Conservation (phyloP, 2,329 filamentous ascomycete genomes). For the Microdochium bolleyi region DNA sequence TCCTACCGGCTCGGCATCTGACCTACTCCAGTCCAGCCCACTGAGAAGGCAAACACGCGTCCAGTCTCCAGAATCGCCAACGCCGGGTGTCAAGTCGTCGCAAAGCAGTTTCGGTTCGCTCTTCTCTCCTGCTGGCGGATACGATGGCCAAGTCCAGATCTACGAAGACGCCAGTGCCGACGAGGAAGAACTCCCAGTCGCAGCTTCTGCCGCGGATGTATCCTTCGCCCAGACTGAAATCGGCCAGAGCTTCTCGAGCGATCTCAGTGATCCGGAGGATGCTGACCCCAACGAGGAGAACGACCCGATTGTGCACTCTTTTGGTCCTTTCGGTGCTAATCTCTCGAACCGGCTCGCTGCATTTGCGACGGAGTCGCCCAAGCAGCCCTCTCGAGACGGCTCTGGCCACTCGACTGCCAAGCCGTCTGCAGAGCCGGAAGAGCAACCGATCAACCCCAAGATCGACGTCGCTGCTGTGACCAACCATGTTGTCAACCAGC, state of each 20-base stretch:
- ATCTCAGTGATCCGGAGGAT: constrained; percentile 46
- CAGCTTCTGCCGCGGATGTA: constrained; percentile 14
- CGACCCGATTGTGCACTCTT: constrained; percentile 85
- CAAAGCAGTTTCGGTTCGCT: constrained; percentile 36
- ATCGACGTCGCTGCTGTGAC: constrained; percentile 43
- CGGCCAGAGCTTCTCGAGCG: constrained; percentile 48
- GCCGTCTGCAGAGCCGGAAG: constrained; percentile 15
- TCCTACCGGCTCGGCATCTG: constrained; percentile 16
- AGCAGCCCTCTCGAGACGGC: constrained; percentile 21
- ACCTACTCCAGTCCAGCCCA: constrained; percentile 52
- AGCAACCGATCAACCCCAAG: constrained; percentile 15
- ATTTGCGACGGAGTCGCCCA: constrained; percentile 63
- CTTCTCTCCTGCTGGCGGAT: constrained; percentile 26
- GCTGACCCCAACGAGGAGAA: constrained; percentile 88
- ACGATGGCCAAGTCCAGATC: constrained; percentile 48
- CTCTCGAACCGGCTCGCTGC: constrained; percentile 75
- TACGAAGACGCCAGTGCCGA: constrained; percentile 65
- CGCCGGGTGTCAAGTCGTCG: constrained; percentile 33
- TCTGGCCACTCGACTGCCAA: constrained; percentile 13
- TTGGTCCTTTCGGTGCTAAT: constrained; percentile 83
- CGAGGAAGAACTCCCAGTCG: constrained; percentile 36
- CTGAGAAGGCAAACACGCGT: constrained; percentile 50
- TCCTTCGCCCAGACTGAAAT: constrained; percentile 43
- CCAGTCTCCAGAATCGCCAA: constrained; percentile 67
- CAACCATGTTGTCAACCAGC: constrained; percentile 91